Conservation (phyloP, 2,329 filamentous ascomycete genomes). For the Ploettnerulaceae sp. region DNA sequence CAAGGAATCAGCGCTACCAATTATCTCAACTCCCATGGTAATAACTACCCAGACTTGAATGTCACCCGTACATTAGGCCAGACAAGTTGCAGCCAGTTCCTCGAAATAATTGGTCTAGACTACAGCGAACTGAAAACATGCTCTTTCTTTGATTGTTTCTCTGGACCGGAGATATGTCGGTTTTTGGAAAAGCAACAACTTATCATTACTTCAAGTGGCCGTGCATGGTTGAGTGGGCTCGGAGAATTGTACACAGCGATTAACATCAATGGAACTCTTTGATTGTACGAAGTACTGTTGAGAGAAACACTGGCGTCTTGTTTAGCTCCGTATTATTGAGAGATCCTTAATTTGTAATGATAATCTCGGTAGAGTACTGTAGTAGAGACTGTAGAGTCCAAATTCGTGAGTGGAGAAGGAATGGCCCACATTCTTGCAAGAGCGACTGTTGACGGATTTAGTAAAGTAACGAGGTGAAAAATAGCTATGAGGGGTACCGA, state of each 20-base stretch:
- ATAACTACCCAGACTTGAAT: slow-evolving; percentile 3
- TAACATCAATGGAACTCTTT: slow-evolving; percentile 3
- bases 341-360: not conserved
- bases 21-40: slow-evolving; percentile 6
- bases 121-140: too few relatives aligned
- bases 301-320: not conserved
- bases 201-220: slow-evolving; percentile 1
- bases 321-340: too few relatives aligned
- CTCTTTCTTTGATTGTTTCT: slow-evolving; percentile 3
- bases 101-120: slow-evolving; percentile 11
- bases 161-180: slow-evolving; percentile 16
- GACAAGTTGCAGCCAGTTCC: slow-evolving; percentile 1
- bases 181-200: slow-evolving; percentile 11
- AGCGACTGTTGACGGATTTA: not conserved
- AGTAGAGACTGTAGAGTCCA: not conserved
- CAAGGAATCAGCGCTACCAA: not conserved
- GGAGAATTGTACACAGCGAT: slow-evolving; percentile 8
- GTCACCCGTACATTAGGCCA: too few relatives aligned
- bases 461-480: not conserved
- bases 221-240: slow-evolving; percentile 12
- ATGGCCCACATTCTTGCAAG: not conserved
- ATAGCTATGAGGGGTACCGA: not conserved
- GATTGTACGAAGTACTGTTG: not conserved
- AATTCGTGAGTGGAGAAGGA: not conserved
- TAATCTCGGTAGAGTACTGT: not conserved